Percentiles rank a stretch among this genome's conserved stretches.
Evolutionary conservation across 2,329 filamentous ascomycete species (phyloP).

Genomic region (Botrytis porri): DNA sequence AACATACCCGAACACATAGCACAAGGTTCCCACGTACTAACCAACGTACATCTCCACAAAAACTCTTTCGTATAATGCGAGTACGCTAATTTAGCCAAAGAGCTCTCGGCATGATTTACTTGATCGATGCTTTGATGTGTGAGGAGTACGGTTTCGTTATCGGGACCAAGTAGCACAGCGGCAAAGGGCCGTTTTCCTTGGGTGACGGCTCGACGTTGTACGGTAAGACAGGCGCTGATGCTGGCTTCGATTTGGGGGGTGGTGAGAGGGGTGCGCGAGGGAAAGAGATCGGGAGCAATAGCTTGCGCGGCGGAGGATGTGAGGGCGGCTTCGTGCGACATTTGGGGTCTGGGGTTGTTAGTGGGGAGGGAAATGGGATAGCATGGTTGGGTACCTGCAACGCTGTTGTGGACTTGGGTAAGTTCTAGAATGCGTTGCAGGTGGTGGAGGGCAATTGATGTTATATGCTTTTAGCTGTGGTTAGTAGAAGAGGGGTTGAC

Average conservation of each 20-base stretch:
- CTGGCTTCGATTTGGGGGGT: constrained; percentile 42
- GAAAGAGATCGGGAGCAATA: constrained; percentile 38
- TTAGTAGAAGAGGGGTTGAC: background rate
- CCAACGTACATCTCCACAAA: constrained; percentile 49
- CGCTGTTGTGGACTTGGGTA: background rate
- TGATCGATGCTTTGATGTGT: constrained; percentile 51
- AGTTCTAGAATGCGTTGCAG: background rate
- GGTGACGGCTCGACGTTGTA: constrained; percentile 45
- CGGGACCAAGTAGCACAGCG: constrained; percentile 47
- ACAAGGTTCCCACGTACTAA: constrained; percentile 55
- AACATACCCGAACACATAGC: constrained; percentile 48
- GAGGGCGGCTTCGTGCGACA: constrained; percentile 33
- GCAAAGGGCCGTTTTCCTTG: constrained; percentile 50
- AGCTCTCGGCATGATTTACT: constrained; percentile 51
- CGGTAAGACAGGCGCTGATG: constrained; percentile 41
- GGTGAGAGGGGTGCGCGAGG: constrained; percentile 40
- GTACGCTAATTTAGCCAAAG: constrained; percentile 48
- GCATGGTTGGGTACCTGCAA: constrained; percentile 24
- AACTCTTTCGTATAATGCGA: constrained; percentile 48
- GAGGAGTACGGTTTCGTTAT: constrained; percentile 48
- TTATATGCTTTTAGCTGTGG: background rate
- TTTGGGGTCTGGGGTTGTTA: constrained; percentile 16
- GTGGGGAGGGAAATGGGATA: background rate
- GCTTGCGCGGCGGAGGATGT: constrained; percentile 29
- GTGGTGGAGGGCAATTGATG: background rate